Percentiles rank a stretch among this genome's conserved stretches.
Evolutionary conservation across 257 asterid genomes (phyloP).

Genomic region (Scutellaria barbata): DNA sequence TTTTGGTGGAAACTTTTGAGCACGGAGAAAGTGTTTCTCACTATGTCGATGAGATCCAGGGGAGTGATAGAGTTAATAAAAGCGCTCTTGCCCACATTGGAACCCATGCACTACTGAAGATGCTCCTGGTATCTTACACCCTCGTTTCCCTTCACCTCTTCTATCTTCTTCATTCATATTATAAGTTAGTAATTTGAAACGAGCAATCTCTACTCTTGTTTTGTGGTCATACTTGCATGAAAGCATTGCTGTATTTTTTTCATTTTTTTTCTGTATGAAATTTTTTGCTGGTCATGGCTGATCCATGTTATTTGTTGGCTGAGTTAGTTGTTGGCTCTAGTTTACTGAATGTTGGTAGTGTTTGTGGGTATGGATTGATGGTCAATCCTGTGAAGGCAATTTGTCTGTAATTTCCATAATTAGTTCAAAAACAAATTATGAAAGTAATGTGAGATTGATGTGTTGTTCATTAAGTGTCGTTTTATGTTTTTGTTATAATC

Average conservation of each 20-base stretch:
- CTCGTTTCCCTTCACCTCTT: background rate
- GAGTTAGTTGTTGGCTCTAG: constrained; percentile 4
- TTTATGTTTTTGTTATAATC: background rate
- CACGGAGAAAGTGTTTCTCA: constrained; percentile 80
- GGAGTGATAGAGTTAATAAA: constrained; percentile 60
- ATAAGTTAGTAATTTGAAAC: background rate
- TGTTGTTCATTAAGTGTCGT: constrained; percentile 7
- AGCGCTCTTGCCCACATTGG: constrained; percentile 92
- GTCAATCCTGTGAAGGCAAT: background rate
- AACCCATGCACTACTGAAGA: constrained; percentile 83
- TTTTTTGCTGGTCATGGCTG: background rate
- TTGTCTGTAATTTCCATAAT: constrained; percentile 3
- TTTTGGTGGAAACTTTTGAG: constrained; percentile 91
- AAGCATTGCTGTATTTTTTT: background rate
- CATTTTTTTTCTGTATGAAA: background rate
- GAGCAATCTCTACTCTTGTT: background rate
- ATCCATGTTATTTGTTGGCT: constrained; percentile 10
- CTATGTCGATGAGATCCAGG: constrained; percentile 73
- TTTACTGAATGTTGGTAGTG: constrained; percentile 8
- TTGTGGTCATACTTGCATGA: background rate
- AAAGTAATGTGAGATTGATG: background rate
- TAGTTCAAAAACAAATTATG: background rate
- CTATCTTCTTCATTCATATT: constrained; percentile 2
- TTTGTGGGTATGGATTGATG: background rate
- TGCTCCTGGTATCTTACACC: constrained; percentile 70